These are phyloP conservation scores for Cyberlindnera mississippiensis DNA, from an alignment of 805 yeast genomes.

Conservation along the genomic window DNA sequence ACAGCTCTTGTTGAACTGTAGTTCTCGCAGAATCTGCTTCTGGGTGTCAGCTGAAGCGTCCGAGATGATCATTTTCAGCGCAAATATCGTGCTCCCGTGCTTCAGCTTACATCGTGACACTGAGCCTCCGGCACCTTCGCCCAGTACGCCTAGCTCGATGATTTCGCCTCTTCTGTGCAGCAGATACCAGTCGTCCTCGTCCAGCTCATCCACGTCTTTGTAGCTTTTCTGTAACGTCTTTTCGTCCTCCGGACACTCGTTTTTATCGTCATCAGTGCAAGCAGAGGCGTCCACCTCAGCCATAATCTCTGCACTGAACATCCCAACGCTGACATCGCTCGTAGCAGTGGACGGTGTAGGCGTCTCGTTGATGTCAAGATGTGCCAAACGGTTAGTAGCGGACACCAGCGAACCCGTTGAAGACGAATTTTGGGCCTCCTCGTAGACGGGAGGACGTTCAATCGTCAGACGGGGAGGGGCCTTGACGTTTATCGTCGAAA, in stretches of 20 bases:
- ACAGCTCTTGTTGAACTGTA: constrained; percentile 83
- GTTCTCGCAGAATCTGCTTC: constrained; percentile 84
- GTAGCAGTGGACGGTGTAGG: constrained; percentile 32
- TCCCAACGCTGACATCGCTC: constrained; percentile 24
- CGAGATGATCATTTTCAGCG: constrained; percentile 58
- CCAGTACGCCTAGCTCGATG: constrained; percentile 64
- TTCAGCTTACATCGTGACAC: constrained; percentile 74
- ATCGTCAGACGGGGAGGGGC: constrained; percentile 7
- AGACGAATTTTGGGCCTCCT: constrained; percentile 13
- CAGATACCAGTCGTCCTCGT: constrained; percentile 71
- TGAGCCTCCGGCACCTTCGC: constrained; percentile 94
- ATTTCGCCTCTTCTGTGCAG: constrained; percentile 59
- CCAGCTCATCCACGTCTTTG: constrained; percentile 50
- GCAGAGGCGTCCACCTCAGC: constrained; percentile 23
- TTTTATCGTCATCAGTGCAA: no score
- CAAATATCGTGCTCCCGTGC: constrained; percentile 65
- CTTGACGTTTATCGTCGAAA: constrained; percentile 34
- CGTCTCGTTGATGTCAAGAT: constrained; percentile 19
- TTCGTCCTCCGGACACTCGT: no score
- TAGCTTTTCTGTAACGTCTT: background rate
- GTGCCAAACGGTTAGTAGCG: constrained; percentile 20
- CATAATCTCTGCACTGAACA: constrained; percentile 30
- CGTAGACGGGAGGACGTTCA: constrained; percentile 7
- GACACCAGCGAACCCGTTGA: constrained; percentile 21
- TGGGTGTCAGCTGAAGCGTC: constrained; percentile 74